Evolutionary conservation across 2,329 filamentous ascomycete species (phyloP), one percentile per base, ranked within the genome.

Genomic region (Fusarium musae): DNA sequence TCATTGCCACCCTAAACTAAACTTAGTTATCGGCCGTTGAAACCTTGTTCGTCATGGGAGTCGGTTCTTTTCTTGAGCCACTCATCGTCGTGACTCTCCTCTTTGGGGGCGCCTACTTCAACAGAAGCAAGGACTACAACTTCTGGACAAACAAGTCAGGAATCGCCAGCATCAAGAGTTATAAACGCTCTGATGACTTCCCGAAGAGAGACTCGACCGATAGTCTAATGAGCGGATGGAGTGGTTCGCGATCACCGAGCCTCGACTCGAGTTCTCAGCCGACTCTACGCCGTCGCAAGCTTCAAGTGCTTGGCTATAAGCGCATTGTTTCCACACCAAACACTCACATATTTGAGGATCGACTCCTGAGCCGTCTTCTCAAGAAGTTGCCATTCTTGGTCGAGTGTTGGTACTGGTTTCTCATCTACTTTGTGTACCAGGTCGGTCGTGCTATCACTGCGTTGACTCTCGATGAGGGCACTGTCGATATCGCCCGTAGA

Each of bases 351-450:
- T 81, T 80, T 63, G 76, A 80, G 59, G 79, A 81, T 57, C 77
- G 80, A 19, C 57, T 80, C 19, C 56, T 77, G 13, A 81, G 80
- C 63, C 86, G 91, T 9, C 74, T 94, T 40, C 85, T 94, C 19
- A 85, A 85, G 64, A 91, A 89, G 77, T 89, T 93, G 73, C 92
- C 93, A 1, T 94, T 94, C 78, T 80, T 94, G 34, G 90, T 91
- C 3, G 93, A 94, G 81, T 91, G 89, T 44, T 94, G 92, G 91
- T 94, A 94, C 76, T 94, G 92, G 92, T 89, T 90, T 6, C 82
- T 93, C 70, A 91, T 94, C 57, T 94, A 94, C 83, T 94, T 92
- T 91, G 90, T 93, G 36, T 94, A 94, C 79, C 92, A 94, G 81
- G 82, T 94, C 17, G 92, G 91, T 30, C 90, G 92, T 62, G 92